Base-by-base conservation (phyloP, 2,329 filamentous ascomycete genomes). In the Diaporthe caulivora region DNA sequence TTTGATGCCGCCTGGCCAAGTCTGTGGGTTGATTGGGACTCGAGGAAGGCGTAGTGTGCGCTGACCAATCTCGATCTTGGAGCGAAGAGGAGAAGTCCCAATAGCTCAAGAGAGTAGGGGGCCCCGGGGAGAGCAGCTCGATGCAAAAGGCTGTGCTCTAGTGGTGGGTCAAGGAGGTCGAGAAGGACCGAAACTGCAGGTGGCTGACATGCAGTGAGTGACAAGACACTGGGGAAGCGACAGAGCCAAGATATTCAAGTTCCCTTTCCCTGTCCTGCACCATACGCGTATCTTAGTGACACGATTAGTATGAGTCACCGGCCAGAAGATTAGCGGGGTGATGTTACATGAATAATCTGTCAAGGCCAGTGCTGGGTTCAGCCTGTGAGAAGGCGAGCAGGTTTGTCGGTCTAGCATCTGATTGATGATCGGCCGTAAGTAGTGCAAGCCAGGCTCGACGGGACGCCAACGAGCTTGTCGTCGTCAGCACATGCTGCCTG, bases 401-500 rank as follows among this genome's bases (percentile, higher is more conserved):
- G 51, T 34, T 65, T 29, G 44, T 21, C 26, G 26, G 31, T 51
- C 60, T 37, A 65, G 60, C 60, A 49, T 26, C 24, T 47, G 24
- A 62, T n/a, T 47, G 24, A 62, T n/a, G 57, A 42, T 31, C 18
- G 58, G 58, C 29, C 29, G 42, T 49, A 49, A 26, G 42, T 64
- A 49, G 42, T 42, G 42, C 29, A 31, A 7, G 17, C 26, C 26
- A 15, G 58, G 40, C n/a, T n/a, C 11, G 44, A 37, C 29, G 3
- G 24, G 55, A 13, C 15, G 58, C 58, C 40, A 47, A n/a, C 26
- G 40, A 64, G 58, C 60, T 18, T 37, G 62, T 51, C 37, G 44
- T 67, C 62, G 62, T 67, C 62, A 67, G 62, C 62, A 53, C 24
- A 29, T 29, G 62, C 10, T 67, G 62, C 62, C 62, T 53, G 62